These are phyloP conservation scores for Cryomyces minteri DNA, from an alignment of 495 filamentous ascomycete species.

Conservation along the genomic window DNA sequence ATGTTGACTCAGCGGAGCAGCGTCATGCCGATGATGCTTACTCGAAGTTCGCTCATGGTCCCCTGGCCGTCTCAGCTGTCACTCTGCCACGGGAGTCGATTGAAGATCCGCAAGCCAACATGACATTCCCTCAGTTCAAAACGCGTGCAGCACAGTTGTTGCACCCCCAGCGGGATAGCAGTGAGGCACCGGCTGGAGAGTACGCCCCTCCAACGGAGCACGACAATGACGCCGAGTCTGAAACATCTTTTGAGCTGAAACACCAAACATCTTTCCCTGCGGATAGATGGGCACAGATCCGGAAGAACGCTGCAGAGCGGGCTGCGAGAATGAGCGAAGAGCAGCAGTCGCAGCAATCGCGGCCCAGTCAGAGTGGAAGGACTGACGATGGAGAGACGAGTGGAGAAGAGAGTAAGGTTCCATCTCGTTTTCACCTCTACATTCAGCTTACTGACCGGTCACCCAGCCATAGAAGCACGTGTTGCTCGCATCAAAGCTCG, in stretches of 20 bases:
- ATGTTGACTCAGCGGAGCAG: conserved; percentile 27
- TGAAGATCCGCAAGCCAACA: background rate
- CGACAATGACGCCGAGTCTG: background rate
- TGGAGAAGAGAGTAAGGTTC: conserved; percentile 80
- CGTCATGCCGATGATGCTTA: conserved; percentile 51
- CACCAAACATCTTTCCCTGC: conserved; percentile 5
- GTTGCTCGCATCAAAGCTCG: conserved; percentile 96
- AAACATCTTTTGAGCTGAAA: background rate
- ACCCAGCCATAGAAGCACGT: conserved; percentile 73
- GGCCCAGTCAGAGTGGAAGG: conserved; percentile 30
- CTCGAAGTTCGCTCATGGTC: conserved; percentile 78
- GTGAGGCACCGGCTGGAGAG: no score
- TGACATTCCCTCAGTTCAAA: background rate
- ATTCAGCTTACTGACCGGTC: no score
- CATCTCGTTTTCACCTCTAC: no score
- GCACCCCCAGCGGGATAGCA: no score
- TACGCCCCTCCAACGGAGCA: no score
- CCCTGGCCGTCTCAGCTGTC: conserved; percentile 48
- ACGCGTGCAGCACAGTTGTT: background rate
- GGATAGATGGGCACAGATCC: conserved; percentile 87
- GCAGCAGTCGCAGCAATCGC: conserved; percentile 26
- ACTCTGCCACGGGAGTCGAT: background rate
- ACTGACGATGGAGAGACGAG: conserved; percentile 74
- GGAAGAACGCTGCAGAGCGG: conserved; percentile 79
- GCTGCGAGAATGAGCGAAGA: conserved; percentile 42